Evolutionary conservation across 2,329 filamentous ascomycete species (phyloP), one percentile per base, ranked within the genome.

Genomic region (Ramichloridium luteum): DNA sequence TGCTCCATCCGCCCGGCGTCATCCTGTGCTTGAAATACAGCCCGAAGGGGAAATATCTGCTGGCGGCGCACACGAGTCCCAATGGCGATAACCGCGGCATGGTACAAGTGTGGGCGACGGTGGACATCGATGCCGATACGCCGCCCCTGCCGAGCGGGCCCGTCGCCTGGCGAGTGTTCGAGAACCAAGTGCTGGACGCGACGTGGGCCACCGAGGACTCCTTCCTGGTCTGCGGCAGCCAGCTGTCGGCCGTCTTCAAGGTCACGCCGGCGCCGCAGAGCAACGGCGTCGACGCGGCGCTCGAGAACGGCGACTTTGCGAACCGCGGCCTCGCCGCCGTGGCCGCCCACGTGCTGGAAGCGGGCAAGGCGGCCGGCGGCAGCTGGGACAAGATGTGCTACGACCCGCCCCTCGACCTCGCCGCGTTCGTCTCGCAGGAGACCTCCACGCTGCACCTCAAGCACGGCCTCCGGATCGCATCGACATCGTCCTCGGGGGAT

Each of bases 191-290:
- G 2, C 48, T 57, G 15, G 62, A 65, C 35, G 61, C 58, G 1
- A 52, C 55, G 9, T 65, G 62, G 61, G 57, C 57, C 25, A 56
- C 47, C 27, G 55, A 61, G 10, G 52, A 56, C 3, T 49, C 50
- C 2, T 64, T 67, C 37, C 50, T 61, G 6, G 58, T 64, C 8
- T 62, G 58, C 32, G 61, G 62, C 8, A 54, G 56, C 6, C 46
- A 55, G 12, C 30, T 47, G 12, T 36, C 43, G n/a, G 31, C 38
- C 20, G 30, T 34, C 16, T 45, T 43, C 28, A 40, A 44, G 33
- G 30, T 45, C 11, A 40, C 43, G 10, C n/a, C n/a, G n/a, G 33
- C 34, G 9, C 41, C 30, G 23, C 35, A 39, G 13, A 16, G 35
- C 4, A 27, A 39, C 16, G 36, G 31, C 10, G 15, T 31, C 4